Evolutionary conservation across 2,329 filamentous ascomycete genomes (phyloP), one percentile per base, ranked within the genome.

Genomic region (Phialemoniopsis sp.): DNA sequence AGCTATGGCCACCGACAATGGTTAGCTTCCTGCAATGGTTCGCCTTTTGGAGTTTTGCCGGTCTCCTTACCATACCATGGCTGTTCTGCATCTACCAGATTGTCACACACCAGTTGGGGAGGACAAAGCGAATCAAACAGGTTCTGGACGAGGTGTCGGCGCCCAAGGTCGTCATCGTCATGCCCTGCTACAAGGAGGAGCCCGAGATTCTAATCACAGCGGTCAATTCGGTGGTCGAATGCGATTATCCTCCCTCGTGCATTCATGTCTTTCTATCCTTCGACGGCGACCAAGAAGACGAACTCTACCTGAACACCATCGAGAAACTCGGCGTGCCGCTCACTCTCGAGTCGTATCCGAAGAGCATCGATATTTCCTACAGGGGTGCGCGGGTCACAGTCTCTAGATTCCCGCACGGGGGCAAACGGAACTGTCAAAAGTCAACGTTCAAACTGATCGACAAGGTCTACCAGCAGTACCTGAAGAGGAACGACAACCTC

Each of bases 181-280:
- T 97, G 89, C 93, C 91, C 5, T 94, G 90, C 56, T 97, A 95
- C 68, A 89, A 93, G 56, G 93, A 97, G 57, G 82, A 89, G 21
- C 87, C 89, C 0, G 85, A 87, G 1, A 76, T 95, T 12, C 73
- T 97, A 34, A 72, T 96, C 40, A 86, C 85, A 34, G 93, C 91
- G 5, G 76, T 96, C 51, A 83, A 96, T 63, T 96, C 91, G 0
- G 83, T 97, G 28, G 89, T 95, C 37, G 86, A 91, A 52, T 94
- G 89, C 63, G 91, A 96, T 52, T 97, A 97, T 48, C 91, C 93
- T 1, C 79, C 89, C 5, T 85, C 87, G 2, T 96, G 91, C 60
- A 85, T 96, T 42, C 93, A 97, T 59, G 83, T 96, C 21, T 97
- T 97, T 62, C 73, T 97, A 3, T 96, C 90, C 0, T 97, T 96